Evolutionary conservation across 2,329 filamentous ascomycete genomes (phyloP).

Genomic region (Penicillium freii): DNA sequence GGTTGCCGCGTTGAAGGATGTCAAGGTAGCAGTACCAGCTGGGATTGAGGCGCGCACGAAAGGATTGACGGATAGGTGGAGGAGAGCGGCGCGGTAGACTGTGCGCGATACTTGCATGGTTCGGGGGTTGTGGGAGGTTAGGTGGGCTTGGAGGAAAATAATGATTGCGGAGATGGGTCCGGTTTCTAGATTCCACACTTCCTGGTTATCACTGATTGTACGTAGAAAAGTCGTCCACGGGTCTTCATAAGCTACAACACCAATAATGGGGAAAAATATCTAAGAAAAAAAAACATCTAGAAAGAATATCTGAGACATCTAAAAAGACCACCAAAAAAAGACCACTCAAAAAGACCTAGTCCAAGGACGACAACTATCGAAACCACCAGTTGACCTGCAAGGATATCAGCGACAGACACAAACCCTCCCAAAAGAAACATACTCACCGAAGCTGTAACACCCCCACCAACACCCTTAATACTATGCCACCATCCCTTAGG

Average conservation of each 20-base stretch:
- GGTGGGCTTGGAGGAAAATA: background rate
- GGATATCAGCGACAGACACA: slow-evolving; percentile 4
- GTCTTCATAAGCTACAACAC: too few species aligned
- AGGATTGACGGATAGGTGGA: slow-evolving; percentile 26
- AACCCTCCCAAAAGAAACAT: background rate
- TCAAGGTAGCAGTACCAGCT: background rate
- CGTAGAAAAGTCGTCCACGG: too few species aligned
- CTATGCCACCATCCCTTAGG: slow-evolving; percentile 87
- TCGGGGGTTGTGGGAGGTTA: background rate
- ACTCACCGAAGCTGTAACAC: slow-evolving; percentile 59
- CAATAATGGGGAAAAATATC: too few species aligned
- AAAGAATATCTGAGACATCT: too few species aligned
- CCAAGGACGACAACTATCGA: slow-evolving; percentile 43
- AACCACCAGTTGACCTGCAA: slow-evolving; percentile 76
- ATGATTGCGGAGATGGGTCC: slow-evolving; percentile 1
- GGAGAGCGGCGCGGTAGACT: slow-evolving; percentile 29
- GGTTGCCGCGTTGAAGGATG: slow-evolving; percentile 6
- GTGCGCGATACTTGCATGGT: slow-evolving; percentile 31
- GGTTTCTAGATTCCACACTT: background rate
- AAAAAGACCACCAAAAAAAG: too few species aligned
- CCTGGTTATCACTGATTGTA: background rate
- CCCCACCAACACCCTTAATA: slow-evolving; percentile 61
- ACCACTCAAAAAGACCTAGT: too few species aligned
- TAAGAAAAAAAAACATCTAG: too few species aligned
- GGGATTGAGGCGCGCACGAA: slow-evolving; percentile 22